Percentiles rank a stretch among this genome's conserved stretches.
Conservation (phyloP, 73 alveolate genomes). For the Paramecium pentaurelia region DNA sequence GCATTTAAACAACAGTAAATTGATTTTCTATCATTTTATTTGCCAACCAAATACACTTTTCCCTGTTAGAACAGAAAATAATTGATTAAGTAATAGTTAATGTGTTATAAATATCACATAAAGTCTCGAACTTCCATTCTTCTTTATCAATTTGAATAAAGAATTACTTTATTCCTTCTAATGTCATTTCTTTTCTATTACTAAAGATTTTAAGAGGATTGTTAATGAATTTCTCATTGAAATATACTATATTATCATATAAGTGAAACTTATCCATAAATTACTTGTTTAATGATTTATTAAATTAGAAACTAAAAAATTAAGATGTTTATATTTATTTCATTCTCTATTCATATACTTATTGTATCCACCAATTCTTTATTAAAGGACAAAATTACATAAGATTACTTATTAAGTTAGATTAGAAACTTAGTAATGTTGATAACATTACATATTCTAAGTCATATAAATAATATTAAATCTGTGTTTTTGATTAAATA, state of each 20-base stretch:
- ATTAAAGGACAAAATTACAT: no score
- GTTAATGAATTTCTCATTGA: conserved; percentile 80
- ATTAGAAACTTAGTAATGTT: no score
- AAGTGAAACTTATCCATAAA: neutral
- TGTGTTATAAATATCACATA: conserved; percentile 94
- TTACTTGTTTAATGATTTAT: neutral
- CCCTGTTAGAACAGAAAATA: conserved; percentile 88
- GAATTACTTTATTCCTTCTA: conserved; percentile 98
- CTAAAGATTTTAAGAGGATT: conserved; percentile 98
- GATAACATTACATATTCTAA: no score
- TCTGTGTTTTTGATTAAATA: no score
- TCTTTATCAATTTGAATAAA: conserved; percentile 93
- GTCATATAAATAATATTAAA: no score
- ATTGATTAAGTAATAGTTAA: conserved; percentile 94
- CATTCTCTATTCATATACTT: no score
- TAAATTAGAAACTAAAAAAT: neutral
- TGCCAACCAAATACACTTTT: conserved; percentile 95
- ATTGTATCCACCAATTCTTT: no score
- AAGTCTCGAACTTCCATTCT: conserved; percentile 93
- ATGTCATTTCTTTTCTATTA: conserved; percentile 96
- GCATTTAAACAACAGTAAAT: conserved; percentile 93
- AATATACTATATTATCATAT: neutral
- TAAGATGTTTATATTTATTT: no score
- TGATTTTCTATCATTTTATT: conserved; percentile 92
- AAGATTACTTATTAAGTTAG: no score